A percentile compares a stretch with the other conserved stretches of the same genome.
Conservation (phyloP, 1,139 yeast species). For the Lodderomyces jiufengensis region DNA sequence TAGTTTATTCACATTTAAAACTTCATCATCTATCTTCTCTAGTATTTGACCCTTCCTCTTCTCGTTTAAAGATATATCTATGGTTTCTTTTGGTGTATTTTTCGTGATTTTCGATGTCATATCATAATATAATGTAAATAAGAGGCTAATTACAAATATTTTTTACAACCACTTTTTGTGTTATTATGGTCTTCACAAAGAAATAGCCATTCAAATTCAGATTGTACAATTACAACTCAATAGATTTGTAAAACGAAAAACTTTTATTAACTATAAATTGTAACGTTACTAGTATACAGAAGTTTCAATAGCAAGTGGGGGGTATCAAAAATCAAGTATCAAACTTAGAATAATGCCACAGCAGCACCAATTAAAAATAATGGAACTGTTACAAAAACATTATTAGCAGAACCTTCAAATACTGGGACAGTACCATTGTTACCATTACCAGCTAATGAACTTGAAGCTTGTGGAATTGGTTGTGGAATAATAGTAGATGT, state of each 20-base stretch:
- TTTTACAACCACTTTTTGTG: too few relatives aligned
- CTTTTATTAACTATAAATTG: too few relatives aligned
- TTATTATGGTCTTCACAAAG: too few relatives aligned
- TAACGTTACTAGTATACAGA: too few relatives aligned
- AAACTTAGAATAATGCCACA: conserved; percentile 7
- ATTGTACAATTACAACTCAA: too few relatives aligned
- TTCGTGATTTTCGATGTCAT: conserved; percentile 5
- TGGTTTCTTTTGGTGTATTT: neutral
- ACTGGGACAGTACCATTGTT: conserved; percentile 9
- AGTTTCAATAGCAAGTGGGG: too few relatives aligned
- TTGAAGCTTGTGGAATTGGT: conserved; percentile 6
- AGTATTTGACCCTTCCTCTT: conserved; percentile 16
- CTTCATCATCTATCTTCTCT: conserved; percentile 39
- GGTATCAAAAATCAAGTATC: too few relatives aligned
- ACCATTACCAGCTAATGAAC: conserved; percentile 4
- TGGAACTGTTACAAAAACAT: conserved; percentile 11
- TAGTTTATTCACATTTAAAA: conserved; percentile 25
- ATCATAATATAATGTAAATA: neutral
- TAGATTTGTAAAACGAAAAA: too few relatives aligned
- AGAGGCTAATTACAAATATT: too few relatives aligned
- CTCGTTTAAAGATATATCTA: neutral
- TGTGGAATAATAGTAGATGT: conserved; percentile 11
- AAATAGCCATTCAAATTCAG: too few relatives aligned
- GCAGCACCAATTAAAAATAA: conserved; percentile 9
- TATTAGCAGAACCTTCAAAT: conserved; percentile 12